phyloP scores from a whole-genome alignment of 176 grass and related monocot species.

The Phoenix roebelenii region DNA sequence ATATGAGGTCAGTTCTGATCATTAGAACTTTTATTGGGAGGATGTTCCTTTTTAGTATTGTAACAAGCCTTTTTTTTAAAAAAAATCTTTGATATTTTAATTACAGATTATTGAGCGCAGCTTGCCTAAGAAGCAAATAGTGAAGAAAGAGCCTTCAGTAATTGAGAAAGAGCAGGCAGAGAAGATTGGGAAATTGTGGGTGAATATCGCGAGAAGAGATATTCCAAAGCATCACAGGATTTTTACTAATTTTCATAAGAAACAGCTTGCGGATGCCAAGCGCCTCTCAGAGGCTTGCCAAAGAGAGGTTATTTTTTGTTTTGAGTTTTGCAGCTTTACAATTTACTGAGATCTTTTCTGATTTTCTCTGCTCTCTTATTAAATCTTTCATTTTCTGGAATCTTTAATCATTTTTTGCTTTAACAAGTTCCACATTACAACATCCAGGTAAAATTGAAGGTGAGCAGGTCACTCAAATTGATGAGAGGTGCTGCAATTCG shows the following conservation, averaged over 20 bases:
- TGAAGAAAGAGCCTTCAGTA: constrained; percentile 79
- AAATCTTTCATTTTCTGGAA: no score
- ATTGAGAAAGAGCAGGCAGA: constrained; percentile 62
- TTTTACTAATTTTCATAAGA: constrained; percentile 62
- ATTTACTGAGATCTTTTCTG: constrained; percentile 10
- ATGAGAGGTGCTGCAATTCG: constrained; percentile 86
- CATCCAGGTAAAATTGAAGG: constrained; percentile 88
- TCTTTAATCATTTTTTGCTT: constrained; percentile 9
- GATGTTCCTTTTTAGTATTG: constrained; percentile 18
- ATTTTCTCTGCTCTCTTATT: not conserved
- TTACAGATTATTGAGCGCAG: constrained; percentile 98
- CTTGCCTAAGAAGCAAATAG: constrained; percentile 88
- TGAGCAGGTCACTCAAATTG: constrained; percentile 85
- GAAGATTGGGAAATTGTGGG: constrained; percentile 65
- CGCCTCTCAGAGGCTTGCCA: constrained; percentile 82
- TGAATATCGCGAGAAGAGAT: constrained; percentile 50
- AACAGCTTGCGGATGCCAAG: constrained; percentile 80
- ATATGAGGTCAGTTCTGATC: constrained; percentile 69
- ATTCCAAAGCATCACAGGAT: constrained; percentile 82
- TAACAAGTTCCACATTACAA: constrained; percentile 22
- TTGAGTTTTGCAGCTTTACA: constrained; percentile 21
- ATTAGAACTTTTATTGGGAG: constrained; percentile 5
- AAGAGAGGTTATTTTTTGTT: constrained; percentile 53
- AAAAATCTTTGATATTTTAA: constrained; percentile 12
- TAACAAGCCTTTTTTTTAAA: not conserved